Evolutionary conservation across 2,329 filamentous ascomycete genomes (phyloP), one percentile per base, ranked within the genome.

Genomic region (Fusarium pseudonygamai): DNA sequence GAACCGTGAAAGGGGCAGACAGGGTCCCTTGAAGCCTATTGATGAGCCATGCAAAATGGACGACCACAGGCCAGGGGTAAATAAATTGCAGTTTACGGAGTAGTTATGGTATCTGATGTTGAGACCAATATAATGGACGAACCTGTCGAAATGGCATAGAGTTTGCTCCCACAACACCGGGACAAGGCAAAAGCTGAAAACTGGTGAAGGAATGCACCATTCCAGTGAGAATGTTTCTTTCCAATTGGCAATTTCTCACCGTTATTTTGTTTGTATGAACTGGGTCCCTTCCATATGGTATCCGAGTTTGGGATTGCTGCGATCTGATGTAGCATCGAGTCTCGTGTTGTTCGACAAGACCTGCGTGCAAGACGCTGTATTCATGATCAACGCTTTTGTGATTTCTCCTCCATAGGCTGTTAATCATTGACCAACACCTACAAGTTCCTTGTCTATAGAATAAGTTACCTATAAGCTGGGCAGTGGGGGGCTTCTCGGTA

Each of bases 1-100:
- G 57, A 57, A 53, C 49, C 49, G 70, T 39, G 64, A 74, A 71
- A 74, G 71, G 60, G 67, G 71, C 60, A 50, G 60, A 64, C 71
- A 60, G 60, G 65, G 34, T 40, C 28, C 56, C 52, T 53, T 24
- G 47, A 61, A 62, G 63, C 45, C 61, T 40, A 45, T 52, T 57
- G 42, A 68, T 43, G 71, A 67, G 50, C 71, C 53, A 49, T 64
- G 71, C 64, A 70, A 49, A 50, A 30, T 52, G 28, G 32, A 39
- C 34, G 37, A 28, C 49, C 45, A 52, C 47, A 56, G 46, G 42
- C 28, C 66, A 67, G 67, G 66, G 63, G 47, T 22, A 36, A 56
- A 28, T 49, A 52, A 74, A 74, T 74, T 74, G 60, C 67, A 60
- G 40, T 47, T 34, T 34, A n/a, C n/a, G n/a, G n/a, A n/a, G n/a